Evolutionary conservation across 225 moss, liverwort and hornwort species (phyloP).

Genomic region (Physcomitrium patens): DNA sequence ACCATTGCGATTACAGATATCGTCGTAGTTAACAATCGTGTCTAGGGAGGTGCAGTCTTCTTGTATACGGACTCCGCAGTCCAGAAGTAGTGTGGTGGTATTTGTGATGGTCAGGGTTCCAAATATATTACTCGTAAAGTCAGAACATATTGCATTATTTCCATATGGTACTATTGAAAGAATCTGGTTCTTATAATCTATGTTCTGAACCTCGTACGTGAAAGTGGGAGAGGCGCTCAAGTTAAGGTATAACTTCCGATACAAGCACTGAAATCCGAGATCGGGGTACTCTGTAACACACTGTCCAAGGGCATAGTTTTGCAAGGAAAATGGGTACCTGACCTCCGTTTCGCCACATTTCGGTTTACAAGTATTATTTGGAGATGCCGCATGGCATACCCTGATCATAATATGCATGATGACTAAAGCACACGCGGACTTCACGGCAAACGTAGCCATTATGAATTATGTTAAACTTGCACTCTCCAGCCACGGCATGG

Average conservation of each 20-base stretch:
- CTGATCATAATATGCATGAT: neutral
- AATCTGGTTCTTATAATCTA: conserved; percentile 12
- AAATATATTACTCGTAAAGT: neutral
- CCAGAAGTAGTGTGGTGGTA: neutral
- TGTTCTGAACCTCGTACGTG: neutral
- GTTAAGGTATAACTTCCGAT: conserved; percentile 4
- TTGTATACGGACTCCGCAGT: neutral
- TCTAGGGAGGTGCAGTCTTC: neutral
- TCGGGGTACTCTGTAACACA: conserved; percentile 28
- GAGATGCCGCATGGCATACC: neutral
- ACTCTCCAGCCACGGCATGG: neutral
- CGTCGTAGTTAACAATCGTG: too few species aligned
- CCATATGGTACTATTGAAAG: neutral
- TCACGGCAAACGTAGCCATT: conserved; percentile 1
- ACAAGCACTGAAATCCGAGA: neutral
- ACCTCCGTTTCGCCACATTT: neutral
- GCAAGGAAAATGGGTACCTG: conserved; percentile 16
- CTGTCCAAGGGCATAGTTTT: too few species aligned
- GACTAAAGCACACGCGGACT: conserved; percentile 6
- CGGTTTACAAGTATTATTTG: neutral
- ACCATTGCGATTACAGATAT: neutral
- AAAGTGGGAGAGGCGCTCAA: neutral
- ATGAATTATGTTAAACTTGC: neutral
- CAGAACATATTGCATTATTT: too few species aligned
- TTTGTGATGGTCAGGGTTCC: neutral